Percentiles rank a stretch among this genome's conserved stretches.
These are phyloP conservation scores for Sclerotinia borealis DNA, from an alignment of 2,329 filamentous ascomycete genomes.

Conservation along the genomic window DNA sequence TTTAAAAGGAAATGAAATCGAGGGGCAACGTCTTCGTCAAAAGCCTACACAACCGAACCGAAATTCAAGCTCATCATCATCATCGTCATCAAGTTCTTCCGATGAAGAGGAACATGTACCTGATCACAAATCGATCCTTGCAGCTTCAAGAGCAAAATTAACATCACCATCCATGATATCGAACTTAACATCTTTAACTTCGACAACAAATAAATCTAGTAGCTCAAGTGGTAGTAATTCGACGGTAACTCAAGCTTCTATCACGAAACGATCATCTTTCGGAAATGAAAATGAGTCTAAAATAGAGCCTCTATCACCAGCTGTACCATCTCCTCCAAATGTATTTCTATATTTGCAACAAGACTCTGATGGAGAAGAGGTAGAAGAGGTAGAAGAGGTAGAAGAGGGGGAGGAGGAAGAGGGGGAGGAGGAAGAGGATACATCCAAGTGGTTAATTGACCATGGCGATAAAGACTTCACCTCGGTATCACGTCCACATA, in stretches of 20 bases:
- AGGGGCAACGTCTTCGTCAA: constrained; percentile 17
- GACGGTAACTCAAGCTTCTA: constrained; percentile 36
- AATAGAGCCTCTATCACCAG: constrained; percentile 27
- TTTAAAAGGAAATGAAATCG: constrained; percentile 17
- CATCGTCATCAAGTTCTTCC: constrained; percentile 21
- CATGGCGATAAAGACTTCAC: not conserved
- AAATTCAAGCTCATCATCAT: constrained; percentile 20
- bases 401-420: constrained; percentile 4
- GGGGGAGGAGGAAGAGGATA: constrained; percentile 8
- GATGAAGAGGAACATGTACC: constrained; percentile 23
- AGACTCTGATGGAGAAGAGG: constrained; percentile 14
- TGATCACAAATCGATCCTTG: constrained; percentile 24
- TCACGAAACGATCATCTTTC: constrained; percentile 20
- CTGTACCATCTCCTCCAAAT: constrained; percentile 29
- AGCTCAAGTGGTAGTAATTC: constrained; percentile 39
- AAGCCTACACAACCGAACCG: constrained; percentile 18
- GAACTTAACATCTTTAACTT: constrained; percentile 29
- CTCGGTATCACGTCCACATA: not conserved
- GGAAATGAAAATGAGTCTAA: constrained; percentile 19
- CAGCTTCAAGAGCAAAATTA: constrained; percentile 25
- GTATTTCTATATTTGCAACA: constrained; percentile 28
- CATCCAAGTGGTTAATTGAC: constrained; percentile 18
- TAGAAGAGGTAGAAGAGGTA: not conserved
- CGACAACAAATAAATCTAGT: constrained; percentile 33
- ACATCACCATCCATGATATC: constrained; percentile 33